Evolutionary conservation across 2,329 filamentous ascomycete species (phyloP), one percentile per base, ranked within the genome.

Genomic region (Pyrenophora tritici-repentis): DNA sequence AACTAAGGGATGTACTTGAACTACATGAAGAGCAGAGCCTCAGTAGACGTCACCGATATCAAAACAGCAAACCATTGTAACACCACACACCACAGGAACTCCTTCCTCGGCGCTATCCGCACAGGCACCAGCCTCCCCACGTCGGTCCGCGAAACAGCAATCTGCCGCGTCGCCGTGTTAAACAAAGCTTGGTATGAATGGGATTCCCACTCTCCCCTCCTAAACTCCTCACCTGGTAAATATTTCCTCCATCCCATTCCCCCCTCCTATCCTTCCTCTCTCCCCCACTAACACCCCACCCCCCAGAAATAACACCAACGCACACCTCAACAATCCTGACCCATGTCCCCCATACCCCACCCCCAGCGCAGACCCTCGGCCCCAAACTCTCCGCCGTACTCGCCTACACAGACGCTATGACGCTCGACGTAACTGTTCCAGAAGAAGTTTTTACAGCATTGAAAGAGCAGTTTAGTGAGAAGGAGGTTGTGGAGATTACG

Each of bases 121-220:
- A 82, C 79, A 1, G 70, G 74, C 50, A 84, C 80, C 5, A 78
- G 75, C 10, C 72, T 84, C 3, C 66, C 79, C 3, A 70, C 75
- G 3, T 71, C 72, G 61, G 67, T 91, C 45, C 85, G 89, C 59
- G 90, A 96, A 77, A 79, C 92, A 14, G 87, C 89, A 59, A 92
- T 96, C 62, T 90, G 85, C 65, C 83, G 90, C 41, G 88, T 95
- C 12, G 91, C 91, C 10, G 86, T 88, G 13, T 82, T 90, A 63
- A 96, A 95, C 74, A 74, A 81, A 14, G 91, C 91, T 1, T 90
- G 88, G 85, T 95, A 91, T 73, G 91, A 96, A 73, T 95, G 89
- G 90, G 82, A 77, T 31, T 84, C 90, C 47, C 91, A 96, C 69
- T 86, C 86, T 13, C 90, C 90, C 1, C 67, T 79, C 3, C 78